Percentiles rank a stretch among this genome's conserved stretches.
Evolutionary conservation across 805 yeast species (phyloP).

Genomic region (Myxozyma vanderwaltii): DNA sequence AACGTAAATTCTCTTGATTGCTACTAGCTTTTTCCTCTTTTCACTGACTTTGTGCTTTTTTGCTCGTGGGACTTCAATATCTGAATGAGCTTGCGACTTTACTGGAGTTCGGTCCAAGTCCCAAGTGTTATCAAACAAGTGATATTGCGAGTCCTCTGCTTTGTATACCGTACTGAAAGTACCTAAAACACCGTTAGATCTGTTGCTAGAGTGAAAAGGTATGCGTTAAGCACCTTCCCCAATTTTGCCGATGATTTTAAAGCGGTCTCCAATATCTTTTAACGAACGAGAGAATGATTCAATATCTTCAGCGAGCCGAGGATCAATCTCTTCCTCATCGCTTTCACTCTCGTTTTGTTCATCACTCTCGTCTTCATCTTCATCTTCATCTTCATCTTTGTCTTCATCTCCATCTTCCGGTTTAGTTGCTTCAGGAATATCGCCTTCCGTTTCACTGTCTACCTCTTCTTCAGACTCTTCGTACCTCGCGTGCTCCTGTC

Average conservation of each 20-base stretch:
- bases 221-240: slow-evolving; percentile 52
- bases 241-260: slow-evolving; percentile 57
- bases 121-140: slow-evolving; percentile 43
- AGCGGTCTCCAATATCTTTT: slow-evolving; percentile 53
- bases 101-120: slow-evolving; percentile 38
- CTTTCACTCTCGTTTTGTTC: slow-evolving; percentile 23
- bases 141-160: slow-evolving; percentile 53
- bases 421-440: slow-evolving; percentile 1
- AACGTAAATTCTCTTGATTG: slow-evolving; percentile 89
- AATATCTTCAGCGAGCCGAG: slow-evolving; percentile 62
- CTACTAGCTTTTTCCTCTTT: slow-evolving; percentile 55
- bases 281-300: slow-evolving; percentile 56
- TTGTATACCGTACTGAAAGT: slow-evolving; percentile 64
- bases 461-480: slow-evolving; percentile 18
- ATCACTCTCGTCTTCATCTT: slow-evolving; percentile 14
- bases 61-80: background rate
- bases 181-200: slow-evolving; percentile 42
- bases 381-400: slow-evolving; percentile 17
- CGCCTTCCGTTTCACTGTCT: slow-evolving; percentile 18
- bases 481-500: slow-evolving; percentile 7
- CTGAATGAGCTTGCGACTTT: slow-evolving; percentile 37
- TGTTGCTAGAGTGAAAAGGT: background rate
- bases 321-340: slow-evolving; percentile 38
- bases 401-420: slow-evolving; percentile 13
- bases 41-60: slow-evolving; percentile 18